A percentile compares a stretch with the other conserved stretches of the same genome.
phyloP scores from a whole-genome alignment of 2,329 filamentous ascomycete species.

The Trichoderma guizhouense region DNA sequence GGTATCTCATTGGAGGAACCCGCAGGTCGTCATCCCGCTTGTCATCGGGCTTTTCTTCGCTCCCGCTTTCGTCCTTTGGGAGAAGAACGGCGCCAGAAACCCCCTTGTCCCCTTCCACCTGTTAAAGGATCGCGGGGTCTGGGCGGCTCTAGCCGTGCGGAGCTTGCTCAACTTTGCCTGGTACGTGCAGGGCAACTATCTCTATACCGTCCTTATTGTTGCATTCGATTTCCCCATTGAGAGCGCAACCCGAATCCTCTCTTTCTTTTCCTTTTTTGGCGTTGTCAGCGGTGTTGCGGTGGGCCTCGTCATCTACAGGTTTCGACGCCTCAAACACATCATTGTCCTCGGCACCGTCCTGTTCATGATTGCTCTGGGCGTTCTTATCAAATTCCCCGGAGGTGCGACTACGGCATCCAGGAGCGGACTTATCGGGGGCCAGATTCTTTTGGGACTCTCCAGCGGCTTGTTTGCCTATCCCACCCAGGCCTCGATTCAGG shows the following conservation, averaged over 20 bases:
- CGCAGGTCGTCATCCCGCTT: slow-evolving; percentile 50
- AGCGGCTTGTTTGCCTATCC: slow-evolving; percentile 54
- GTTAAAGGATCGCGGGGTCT: slow-evolving; percentile 57
- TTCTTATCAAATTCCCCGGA: slow-evolving; percentile 55
- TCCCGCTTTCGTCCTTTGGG: slow-evolving; percentile 52
- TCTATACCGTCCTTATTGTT: slow-evolving; percentile 58
- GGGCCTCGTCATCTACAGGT: slow-evolving; percentile 49
- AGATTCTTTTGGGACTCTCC: slow-evolving; percentile 55
- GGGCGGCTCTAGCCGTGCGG: slow-evolving; percentile 56
- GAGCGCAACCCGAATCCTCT: slow-evolving; percentile 54
- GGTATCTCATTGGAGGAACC: slow-evolving; percentile 46
- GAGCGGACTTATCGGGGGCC: slow-evolving; percentile 52
- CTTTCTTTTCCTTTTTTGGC: slow-evolving; percentile 52
- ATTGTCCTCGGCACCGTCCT: slow-evolving; percentile 55
- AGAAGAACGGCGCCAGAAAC: slow-evolving; percentile 43
- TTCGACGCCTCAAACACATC: slow-evolving; percentile 55
- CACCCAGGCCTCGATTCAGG: slow-evolving; percentile 40
- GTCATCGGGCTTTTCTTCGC: slow-evolving; percentile 48
- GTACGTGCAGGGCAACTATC: slow-evolving; percentile 57
- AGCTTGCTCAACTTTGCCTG: slow-evolving; percentile 50
- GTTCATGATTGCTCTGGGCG: slow-evolving; percentile 54
- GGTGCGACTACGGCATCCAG: slow-evolving; percentile 40
- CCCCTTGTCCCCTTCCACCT: slow-evolving; percentile 58
- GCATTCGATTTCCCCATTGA: slow-evolving; percentile 54
- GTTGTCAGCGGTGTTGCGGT: slow-evolving; percentile 52